These are phyloP conservation scores for Colletotrichum shisoi DNA, from an alignment of 2,329 filamentous ascomycete species.

Conservation along the genomic window DNA sequence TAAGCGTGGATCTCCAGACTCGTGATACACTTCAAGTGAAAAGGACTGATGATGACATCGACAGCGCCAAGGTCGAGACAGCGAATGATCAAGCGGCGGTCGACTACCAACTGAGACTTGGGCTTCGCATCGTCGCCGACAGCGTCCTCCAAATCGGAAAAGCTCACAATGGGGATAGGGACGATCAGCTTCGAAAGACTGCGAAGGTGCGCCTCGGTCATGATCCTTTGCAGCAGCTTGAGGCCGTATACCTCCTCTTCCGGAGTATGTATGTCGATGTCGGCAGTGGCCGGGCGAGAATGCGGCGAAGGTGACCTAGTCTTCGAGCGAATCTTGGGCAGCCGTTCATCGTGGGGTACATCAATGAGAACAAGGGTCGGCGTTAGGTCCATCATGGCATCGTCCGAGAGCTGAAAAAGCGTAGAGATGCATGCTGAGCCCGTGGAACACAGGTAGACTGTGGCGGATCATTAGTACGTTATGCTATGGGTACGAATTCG, in stretches of 20 bases:
- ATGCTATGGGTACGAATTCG: not conserved
- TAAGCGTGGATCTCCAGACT: conserved; percentile 85
- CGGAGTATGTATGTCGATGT: conserved; percentile 53
- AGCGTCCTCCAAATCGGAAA: conserved; percentile 46
- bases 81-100: conserved; percentile 64
- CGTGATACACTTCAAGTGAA: conserved; percentile 76
- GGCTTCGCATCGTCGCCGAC: conserved; percentile 30
- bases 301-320: conserved; percentile 58
- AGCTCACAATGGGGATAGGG: conserved; percentile 62
- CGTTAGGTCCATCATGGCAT: conserved; percentile 60
- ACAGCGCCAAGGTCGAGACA: conserved; percentile 87
- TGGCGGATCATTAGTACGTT: conserved; percentile 18
- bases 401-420: conserved; percentile 62
- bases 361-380: conserved; percentile 67
- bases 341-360: conserved; percentile 60
- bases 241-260: conserved; percentile 64
- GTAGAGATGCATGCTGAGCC: conserved; percentile 63
- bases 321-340: conserved; percentile 49
- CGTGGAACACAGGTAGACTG: conserved; percentile 64
- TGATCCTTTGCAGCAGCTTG: conserved; percentile 62
- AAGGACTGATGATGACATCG: conserved; percentile 83
- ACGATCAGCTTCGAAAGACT: conserved; percentile 65
- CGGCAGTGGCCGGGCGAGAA: conserved; percentile 48
- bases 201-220: conserved; percentile 65
- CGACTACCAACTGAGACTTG: conserved; percentile 44